Conservation (phyloP, 148 eudicot genomes). For the Fallopia convolvulus region DNA sequence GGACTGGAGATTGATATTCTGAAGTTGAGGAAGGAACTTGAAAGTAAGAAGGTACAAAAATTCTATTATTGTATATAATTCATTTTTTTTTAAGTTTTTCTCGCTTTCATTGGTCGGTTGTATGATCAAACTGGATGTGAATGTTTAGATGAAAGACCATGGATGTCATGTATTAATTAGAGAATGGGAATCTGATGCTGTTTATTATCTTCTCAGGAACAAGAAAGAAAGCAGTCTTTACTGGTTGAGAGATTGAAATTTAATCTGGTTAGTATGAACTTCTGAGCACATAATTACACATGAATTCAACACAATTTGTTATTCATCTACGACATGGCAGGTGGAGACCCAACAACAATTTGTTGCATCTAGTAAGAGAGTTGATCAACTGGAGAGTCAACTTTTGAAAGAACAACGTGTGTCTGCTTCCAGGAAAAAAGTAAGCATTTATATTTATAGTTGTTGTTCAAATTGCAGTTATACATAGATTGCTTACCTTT, state of each 20-base stretch:
- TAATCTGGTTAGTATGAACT: constrained; percentile 42
- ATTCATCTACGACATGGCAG: constrained; percentile 24
- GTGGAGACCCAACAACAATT: constrained; percentile 69
- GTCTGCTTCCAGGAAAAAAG: constrained; percentile 21
- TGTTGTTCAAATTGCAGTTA: too few species aligned
- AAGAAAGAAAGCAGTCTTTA: constrained; percentile 56
- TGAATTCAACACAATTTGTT: too few species aligned
- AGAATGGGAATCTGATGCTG: background rate
- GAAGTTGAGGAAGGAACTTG: too few species aligned
- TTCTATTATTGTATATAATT: too few species aligned
- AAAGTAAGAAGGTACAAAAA: too few species aligned
- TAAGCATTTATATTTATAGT: background rate
- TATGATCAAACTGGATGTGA: too few species aligned
- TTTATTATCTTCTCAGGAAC: constrained; percentile 40
- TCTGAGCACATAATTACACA: background rate
- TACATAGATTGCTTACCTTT: too few species aligned
- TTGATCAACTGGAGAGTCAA: constrained; percentile 73
- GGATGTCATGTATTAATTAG: too few species aligned
- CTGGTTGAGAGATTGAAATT: constrained; percentile 62
- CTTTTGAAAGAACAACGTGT: constrained; percentile 44
- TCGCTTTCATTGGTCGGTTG: too few species aligned
- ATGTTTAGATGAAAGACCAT: too few species aligned
- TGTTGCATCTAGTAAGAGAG: constrained; percentile 63
- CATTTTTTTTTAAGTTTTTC: too few species aligned
- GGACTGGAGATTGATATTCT: too few species aligned